Evolutionary conservation across 2,329 filamentous ascomycete genomes (phyloP).

Genomic region (Monascus ruber): DNA sequence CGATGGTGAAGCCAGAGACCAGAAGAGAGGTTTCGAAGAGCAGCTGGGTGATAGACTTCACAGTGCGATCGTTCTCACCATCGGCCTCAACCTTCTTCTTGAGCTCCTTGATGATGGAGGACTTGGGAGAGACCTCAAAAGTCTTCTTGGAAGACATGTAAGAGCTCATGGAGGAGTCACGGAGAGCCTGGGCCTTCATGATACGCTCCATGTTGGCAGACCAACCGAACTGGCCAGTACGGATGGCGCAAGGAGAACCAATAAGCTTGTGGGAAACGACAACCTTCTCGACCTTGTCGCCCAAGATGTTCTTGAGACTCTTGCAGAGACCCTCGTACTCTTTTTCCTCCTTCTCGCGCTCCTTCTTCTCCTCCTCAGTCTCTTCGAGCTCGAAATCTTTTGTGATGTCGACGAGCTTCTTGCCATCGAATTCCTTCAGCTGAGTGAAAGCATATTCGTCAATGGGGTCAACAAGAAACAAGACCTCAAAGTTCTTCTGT

Average conservation of each 20-base stretch:
- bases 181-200: slow-evolving; percentile 99
- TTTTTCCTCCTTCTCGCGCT: slow-evolving; percentile 94
- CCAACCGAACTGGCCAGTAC: slow-evolving; percentile 99
- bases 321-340: slow-evolving; percentile 92
- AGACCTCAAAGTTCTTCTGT: slow-evolving; percentile 98
- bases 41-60: slow-evolving; percentile 97
- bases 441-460: slow-evolving; percentile 99
- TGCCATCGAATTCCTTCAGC: slow-evolving; percentile 99
- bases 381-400: slow-evolving; percentile 99
- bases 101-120: slow-evolving; percentile 93
- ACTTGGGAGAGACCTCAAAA: slow-evolving; percentile 99
- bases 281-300: slow-evolving; percentile 99
- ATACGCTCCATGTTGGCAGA: slow-evolving; percentile 99
- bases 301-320: slow-evolving; percentile 96
- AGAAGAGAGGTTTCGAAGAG: slow-evolving; percentile 98
- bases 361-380: slow-evolving; percentile 97
- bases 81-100: slow-evolving; percentile 98
- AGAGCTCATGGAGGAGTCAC: slow-evolving; percentile 98
- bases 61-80: slow-evolving; percentile 95
- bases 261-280: slow-evolving; percentile 97
- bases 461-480: slow-evolving; percentile 98
- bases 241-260: slow-evolving; percentile 92
- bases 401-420: slow-evolving; percentile 99
- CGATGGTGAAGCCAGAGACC: slow-evolving; percentile 98
- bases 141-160: slow-evolving; percentile 99